Percentiles rank a stretch among this genome's conserved stretches.
phyloP scores from a whole-genome alignment of 2,329 filamentous ascomycete genomes.

The Sporothrix protearum region DNA sequence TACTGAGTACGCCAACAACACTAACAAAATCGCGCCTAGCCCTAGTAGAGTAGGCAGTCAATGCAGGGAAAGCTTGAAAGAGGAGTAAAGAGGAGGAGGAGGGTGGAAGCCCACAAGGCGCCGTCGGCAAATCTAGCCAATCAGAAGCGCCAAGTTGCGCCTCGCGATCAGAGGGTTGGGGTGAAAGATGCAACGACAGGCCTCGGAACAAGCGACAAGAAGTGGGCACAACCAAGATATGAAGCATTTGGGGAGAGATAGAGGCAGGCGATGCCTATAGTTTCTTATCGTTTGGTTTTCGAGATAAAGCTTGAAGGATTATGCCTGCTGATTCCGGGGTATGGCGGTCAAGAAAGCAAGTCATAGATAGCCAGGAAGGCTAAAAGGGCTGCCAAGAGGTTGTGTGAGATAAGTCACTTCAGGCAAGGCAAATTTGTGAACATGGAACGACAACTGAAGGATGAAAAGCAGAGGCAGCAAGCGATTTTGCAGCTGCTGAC shows the following conservation, averaged over 20 bases:
- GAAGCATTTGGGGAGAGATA: neutral
- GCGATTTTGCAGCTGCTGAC: no score
- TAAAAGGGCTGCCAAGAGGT: neutral
- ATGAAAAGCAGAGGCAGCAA: neutral
- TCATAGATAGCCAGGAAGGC: neutral
- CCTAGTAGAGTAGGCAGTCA: neutral
- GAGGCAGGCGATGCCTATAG: neutral
- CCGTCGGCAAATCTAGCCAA: slow-evolving; percentile 20
- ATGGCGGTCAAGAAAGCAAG: neutral
- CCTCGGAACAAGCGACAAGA: slow-evolving; percentile 4
- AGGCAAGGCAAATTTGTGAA: neutral
- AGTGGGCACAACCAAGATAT: neutral
- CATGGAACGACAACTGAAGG: neutral
- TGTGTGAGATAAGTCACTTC: neutral
- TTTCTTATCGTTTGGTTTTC: neutral
- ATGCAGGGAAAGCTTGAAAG: neutral
- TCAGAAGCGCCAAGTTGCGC: neutral
- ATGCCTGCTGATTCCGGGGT: neutral
- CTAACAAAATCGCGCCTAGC: neutral
- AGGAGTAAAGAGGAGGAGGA: neutral
- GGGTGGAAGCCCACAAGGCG: neutral
- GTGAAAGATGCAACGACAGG: neutral
- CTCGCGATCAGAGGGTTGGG: neutral
- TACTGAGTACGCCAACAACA: no score
- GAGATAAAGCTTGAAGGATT: neutral